These are phyloP conservation scores for Echites panduratus DNA, from an alignment of 257 asterid species.

Conservation along the genomic window DNA sequence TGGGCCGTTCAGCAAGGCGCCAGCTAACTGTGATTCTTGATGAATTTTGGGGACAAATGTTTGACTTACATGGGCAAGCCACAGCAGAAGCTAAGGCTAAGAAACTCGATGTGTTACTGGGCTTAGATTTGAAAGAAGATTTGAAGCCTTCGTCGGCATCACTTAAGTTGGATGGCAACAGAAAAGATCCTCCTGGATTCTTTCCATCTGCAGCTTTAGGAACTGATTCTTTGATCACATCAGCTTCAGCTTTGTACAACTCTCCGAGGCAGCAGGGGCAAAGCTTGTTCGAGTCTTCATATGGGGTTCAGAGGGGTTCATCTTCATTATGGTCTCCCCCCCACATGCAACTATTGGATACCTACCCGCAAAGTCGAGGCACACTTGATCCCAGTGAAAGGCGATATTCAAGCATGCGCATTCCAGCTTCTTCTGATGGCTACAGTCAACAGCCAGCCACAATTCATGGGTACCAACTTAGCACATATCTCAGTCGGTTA, in stretches of 20 bases:
- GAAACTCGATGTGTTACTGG: conserved; percentile 65
- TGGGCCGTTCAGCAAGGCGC: conserved; percentile 95
- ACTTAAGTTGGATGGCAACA: conserved; percentile 42
- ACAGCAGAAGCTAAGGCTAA: conserved; percentile 68
- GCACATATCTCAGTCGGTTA: conserved; percentile 39
- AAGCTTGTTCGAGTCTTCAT: conserved; percentile 44
- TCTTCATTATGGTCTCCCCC: conserved; percentile 40
- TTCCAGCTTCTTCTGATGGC: conserved; percentile 60
- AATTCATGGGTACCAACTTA: conserved; percentile 65
- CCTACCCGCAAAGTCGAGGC: conserved; percentile 36
- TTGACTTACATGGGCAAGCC: conserved; percentile 70
- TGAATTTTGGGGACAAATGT: conserved; percentile 95
- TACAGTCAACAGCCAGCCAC: conserved; percentile 84
- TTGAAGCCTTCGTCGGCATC: conserved; percentile 47
- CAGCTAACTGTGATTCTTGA: conserved; percentile 61
- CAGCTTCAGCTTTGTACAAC: conserved; percentile 35
- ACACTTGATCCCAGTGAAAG: conserved; percentile 60
- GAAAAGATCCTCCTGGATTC: conserved; percentile 46
- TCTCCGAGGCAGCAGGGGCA: conserved; percentile 54
- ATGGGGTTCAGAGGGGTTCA: conserved; percentile 30
- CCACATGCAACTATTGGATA: conserved; percentile 37
- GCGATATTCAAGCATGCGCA: conserved; percentile 71
- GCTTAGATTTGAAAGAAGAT: conserved; percentile 47
- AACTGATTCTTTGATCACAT: conserved; percentile 39
- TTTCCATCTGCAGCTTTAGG: conserved; percentile 49